Evolutionary conservation across 176 grass and related monocot species (phyloP), one percentile per base, ranked within the genome.

Genomic region (Tillandsia fasciculata): DNA sequence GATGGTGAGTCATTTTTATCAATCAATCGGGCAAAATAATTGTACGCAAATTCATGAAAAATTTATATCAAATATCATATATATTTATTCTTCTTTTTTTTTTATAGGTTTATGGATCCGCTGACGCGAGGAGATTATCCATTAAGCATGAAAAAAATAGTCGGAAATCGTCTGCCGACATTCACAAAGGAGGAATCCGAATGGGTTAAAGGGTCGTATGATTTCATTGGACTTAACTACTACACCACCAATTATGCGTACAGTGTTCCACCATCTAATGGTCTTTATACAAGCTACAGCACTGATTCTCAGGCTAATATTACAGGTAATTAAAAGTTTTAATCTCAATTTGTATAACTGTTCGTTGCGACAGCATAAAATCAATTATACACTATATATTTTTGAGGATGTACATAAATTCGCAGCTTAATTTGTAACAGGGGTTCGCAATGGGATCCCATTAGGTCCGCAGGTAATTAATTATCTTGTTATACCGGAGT

Each of bases 161-260:
- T 85, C 0, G 56, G 76, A 53, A 74, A 74, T 13, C 83, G 83
- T 12, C 75, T 90, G 52, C 87, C 87, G 2, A 54, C 48, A 11
- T 86, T 90, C 42, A 85, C 79, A n/a, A 70, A 83, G 51, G n/a
- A 73, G 59, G 71, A 90, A 53, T 80, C 87, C 0, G 29, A 71
- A 10, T 26, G 83, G 65, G 6, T 90, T 24, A 83, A 80, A 28
- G 87, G 87, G 64, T 47, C 82, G 11, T 88, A 78, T 51, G 82
- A 88, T 72, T 88, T 88, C 61, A 85, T 88, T 48, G 86, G 87
- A n/a, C 24, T 90, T n/a, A 90, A 90, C 63, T 90, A 90, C 72
- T 86, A 86, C 79, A 77, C 77, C 66, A 5, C 85, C 52, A 67
- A 52, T 22, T 83, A 76, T 77, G 80, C 68, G 9, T 5, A 27